phyloP scores from a whole-genome alignment of 2,329 filamentous ascomycete genomes.

The Diaporthe sp. region DNA sequence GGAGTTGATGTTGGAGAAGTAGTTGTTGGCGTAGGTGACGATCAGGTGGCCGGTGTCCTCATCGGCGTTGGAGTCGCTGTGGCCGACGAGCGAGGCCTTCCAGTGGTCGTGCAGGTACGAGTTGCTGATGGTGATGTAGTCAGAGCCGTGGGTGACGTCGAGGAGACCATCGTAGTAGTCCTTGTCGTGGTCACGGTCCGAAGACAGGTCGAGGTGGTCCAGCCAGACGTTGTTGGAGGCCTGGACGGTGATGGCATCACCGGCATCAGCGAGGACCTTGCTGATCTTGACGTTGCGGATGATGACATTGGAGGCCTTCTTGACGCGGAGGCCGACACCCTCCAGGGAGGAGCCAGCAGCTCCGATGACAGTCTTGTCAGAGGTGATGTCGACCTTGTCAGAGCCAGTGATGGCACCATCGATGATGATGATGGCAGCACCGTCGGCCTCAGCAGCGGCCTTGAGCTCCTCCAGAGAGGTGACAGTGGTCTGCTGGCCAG shows the following conservation, averaged over 20 bases:
- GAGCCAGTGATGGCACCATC: conserved; percentile 58
- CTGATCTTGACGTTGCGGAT: conserved; percentile 73
- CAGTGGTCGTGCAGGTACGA: conserved; percentile 65
- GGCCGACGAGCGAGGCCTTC: conserved; percentile 72
- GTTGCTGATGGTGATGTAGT: conserved; percentile 69
- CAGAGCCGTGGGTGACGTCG: conserved; percentile 73
- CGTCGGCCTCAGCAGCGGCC: conserved; percentile 62
- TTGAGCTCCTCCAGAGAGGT: conserved; percentile 64
- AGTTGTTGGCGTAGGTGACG: conserved; percentile 77
- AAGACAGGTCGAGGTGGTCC: conserved; percentile 76
- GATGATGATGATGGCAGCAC: conserved; percentile 61
- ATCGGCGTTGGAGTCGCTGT: conserved; percentile 69
- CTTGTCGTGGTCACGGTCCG: conserved; percentile 72
- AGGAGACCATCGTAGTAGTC: conserved; percentile 79
- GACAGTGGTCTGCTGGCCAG: conserved; percentile 69
- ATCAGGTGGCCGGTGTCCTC: conserved; percentile 74
- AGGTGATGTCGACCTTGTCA: conserved; percentile 60
- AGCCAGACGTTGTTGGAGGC: conserved; percentile 73
- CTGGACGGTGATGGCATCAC: conserved; percentile 73
- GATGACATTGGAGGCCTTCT: conserved; percentile 70
- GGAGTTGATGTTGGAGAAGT: conserved; percentile 74
- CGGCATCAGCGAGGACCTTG: conserved; percentile 68
- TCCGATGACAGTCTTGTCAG: conserved; percentile 67
- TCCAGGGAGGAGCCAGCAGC: conserved; percentile 54
- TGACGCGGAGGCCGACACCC: conserved; percentile 67